A percentile compares a stretch with the other conserved stretches of the same genome.
phyloP scores from a whole-genome alignment of 805 yeast genomes.

The Scheffersomyces coipomensis region DNA sequence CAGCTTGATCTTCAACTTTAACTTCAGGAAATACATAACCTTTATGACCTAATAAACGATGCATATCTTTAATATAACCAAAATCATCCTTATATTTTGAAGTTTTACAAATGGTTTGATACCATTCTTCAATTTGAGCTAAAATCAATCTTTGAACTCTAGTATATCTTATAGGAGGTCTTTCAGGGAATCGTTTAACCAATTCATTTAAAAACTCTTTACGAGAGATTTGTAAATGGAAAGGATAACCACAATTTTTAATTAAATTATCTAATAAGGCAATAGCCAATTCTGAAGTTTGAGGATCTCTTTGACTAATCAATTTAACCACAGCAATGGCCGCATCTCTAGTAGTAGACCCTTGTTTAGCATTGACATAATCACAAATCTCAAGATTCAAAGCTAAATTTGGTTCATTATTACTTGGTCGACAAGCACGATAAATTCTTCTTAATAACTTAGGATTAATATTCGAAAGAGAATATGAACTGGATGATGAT shows the following conservation, averaged over 20 bases:
- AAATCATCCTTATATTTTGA: slow-evolving; percentile 89
- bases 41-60: slow-evolving; percentile 80
- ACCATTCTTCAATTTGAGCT: slow-evolving; percentile 96
- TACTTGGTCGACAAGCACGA: slow-evolving; percentile 84
- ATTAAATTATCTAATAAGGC: slow-evolving; percentile 85
- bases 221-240: slow-evolving; percentile 91
- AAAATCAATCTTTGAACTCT: slow-evolving; percentile 81
- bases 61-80: slow-evolving; percentile 94
- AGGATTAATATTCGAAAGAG: slow-evolving; percentile 46
- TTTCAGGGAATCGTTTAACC: slow-evolving; percentile 90
- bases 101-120: slow-evolving; percentile 88
- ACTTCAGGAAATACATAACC: slow-evolving; percentile 94
- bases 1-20: slow-evolving; percentile 87
- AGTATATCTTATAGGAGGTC: slow-evolving; percentile 84
- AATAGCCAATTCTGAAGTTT: slow-evolving; percentile 80
- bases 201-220: slow-evolving; percentile 92
- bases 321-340: slow-evolving; percentile 80
- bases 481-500: slow-evolving; percentile 23
- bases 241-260: slow-evolving; percentile 96
- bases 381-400: slow-evolving; percentile 92
- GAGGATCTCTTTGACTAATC: slow-evolving; percentile 79
- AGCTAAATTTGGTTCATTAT: slow-evolving; percentile 83
- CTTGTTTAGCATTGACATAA: slow-evolving; percentile 88
- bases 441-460: slow-evolving; percentile 46
- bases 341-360: slow-evolving; percentile 87